Conservation (phyloP, 768 basidiomycete genomes). For the Mycena indigotica region DNA sequence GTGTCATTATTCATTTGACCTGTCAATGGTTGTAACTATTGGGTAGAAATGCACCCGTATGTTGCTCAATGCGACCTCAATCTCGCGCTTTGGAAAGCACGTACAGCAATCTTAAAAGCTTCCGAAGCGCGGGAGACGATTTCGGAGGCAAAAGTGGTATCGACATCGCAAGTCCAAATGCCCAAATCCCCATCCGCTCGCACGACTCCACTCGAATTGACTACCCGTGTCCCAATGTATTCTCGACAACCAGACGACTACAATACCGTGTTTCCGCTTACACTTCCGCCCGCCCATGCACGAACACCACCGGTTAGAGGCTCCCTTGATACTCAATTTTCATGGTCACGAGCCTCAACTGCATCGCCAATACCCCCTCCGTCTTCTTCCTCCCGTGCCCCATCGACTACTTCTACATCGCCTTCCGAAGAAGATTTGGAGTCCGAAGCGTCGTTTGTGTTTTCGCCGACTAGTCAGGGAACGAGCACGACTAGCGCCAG, state of each 20-base stretch:
- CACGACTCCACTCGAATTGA: background rate
- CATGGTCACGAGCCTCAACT: conserved; percentile 13
- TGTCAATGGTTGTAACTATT: background rate
- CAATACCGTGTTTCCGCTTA: conserved; percentile 38
- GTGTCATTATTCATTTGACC: conserved; percentile 24
- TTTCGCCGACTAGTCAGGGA: conserved; percentile 25
- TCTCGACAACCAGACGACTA: conserved; percentile 55
- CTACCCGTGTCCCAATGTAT: background rate
- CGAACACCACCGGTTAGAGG: conserved; percentile 10
- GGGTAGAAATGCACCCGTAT: conserved; percentile 67
- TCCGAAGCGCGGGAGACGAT: conserved; percentile 6
- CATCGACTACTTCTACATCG: conserved; percentile 4
- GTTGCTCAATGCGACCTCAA: conserved; percentile 70
- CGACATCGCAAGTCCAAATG: conserved; percentile 16
- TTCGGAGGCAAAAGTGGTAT: conserved; percentile 2
- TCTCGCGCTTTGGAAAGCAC: conserved; percentile 66
- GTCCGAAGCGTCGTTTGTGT: conserved; percentile 24
- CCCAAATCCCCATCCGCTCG: background rate
- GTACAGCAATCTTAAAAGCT: conserved; percentile 42
- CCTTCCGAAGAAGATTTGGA: conserved; percentile 10
- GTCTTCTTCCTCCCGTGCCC: conserved; percentile 12
- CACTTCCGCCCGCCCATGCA: conserved; percentile 35
- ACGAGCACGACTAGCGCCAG: conserved; percentile 24
- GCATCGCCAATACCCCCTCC: conserved; percentile 5
- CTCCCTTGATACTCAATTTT: background rate